A percentile compares a stretch with the other conserved stretches of the same genome.
Evolutionary conservation across 306 rosid species (phyloP).

Genomic region (Cicer chorassanicum): DNA sequence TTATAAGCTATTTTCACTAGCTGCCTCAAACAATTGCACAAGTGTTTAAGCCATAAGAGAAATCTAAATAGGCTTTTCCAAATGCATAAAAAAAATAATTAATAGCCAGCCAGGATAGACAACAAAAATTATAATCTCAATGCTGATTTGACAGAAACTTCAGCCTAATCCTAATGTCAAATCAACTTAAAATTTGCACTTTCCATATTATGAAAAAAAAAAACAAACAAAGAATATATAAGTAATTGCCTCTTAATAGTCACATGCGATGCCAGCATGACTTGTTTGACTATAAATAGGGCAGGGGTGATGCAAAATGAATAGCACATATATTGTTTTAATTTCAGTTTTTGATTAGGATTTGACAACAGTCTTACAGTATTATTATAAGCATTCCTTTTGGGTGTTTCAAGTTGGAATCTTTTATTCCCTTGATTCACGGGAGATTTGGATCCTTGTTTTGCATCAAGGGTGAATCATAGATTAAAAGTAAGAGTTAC

Average conservation of each 20-base stretch:
- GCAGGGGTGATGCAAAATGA: constrained; percentile 1
- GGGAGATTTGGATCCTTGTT: constrained; percentile 7
- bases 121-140: constrained; percentile 21
- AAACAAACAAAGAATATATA: constrained; percentile 30
- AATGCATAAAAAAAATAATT: constrained; percentile 6
- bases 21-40: neutral
- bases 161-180: constrained; percentile 34
- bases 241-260: neutral
- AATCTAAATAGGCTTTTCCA: neutral
- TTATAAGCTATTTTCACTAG: neutral
- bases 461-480: constrained; percentile 5
- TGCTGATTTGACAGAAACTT: constrained; percentile 19
- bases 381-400: constrained; percentile 11
- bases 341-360: constrained; percentile 2
- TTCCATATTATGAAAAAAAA: neutral
- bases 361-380: constrained; percentile 9
- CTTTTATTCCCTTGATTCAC: neutral
- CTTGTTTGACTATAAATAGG: neutral
- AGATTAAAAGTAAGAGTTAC: constrained; percentile 17
- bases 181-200: constrained; percentile 28
- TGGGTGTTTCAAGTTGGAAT: neutral
- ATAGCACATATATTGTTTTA: constrained; percentile 1
- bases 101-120: neutral
- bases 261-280: constrained; percentile 19
- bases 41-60: neutral